These are phyloP conservation scores for Rhizopus arrhizus DNA, from an alignment of 371 early-diverging fungal genomes.

Conservation along the genomic window DNA sequence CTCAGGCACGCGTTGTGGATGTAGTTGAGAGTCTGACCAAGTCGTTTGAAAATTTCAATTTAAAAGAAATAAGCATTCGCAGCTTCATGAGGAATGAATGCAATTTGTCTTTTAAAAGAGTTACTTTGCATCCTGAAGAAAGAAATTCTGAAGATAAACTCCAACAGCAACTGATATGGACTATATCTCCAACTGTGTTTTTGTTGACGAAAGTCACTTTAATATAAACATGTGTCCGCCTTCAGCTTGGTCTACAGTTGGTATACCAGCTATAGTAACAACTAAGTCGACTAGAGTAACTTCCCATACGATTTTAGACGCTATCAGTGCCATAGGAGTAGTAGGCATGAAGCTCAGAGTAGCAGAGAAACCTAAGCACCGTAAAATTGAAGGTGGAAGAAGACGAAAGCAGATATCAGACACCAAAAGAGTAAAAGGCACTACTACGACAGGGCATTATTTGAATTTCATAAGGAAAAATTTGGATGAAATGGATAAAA, in stretches of 20 bases:
- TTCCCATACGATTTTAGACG: constrained; percentile 10
- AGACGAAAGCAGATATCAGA: too few species aligned
- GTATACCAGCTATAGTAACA: constrained; percentile 8
- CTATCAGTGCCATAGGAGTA: background rate
- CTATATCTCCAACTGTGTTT: constrained; percentile 13
- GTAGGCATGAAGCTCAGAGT: background rate
- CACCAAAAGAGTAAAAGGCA: too few species aligned
- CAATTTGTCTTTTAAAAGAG: background rate
- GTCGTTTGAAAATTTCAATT: constrained; percentile 3
- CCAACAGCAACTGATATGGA: background rate
- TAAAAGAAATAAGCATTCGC: constrained; percentile 11
- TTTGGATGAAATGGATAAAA: constrained; percentile 6
- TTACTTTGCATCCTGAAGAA: constrained; percentile 1
- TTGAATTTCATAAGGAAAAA: constrained; percentile 3
- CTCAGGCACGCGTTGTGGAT: constrained; percentile 2
- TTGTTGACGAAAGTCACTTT: constrained; percentile 8
- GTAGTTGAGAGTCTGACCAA: constrained; percentile 8
- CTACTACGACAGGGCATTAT: constrained; percentile 4
- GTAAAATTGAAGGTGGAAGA: too few species aligned
- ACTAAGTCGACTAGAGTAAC: constrained; percentile 7
- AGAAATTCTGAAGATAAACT: constrained; percentile 8
- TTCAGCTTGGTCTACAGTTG: constrained; percentile 8
- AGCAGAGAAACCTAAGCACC: too few species aligned
- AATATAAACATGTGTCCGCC: background rate
- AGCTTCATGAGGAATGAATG: constrained; percentile 9